Evolutionary conservation across 306 rosid species (phyloP), one percentile per base, ranked within the genome.

Genomic region (Vicia sativa): DNA sequence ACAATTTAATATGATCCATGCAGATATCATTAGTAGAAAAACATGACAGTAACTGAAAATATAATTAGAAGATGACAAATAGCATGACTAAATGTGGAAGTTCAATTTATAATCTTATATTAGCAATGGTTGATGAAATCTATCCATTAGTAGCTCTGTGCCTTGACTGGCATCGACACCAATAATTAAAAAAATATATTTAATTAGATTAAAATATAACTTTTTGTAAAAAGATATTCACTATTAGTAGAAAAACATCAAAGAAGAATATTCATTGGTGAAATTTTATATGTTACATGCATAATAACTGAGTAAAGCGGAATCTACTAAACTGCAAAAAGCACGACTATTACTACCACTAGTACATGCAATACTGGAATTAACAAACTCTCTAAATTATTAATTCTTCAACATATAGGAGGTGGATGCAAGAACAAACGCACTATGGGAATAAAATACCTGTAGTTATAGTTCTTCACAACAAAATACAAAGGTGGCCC

Each of bases 401-500:
- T 52, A 42, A 42, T 64, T 64, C 48, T 38, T 54, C 68, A 39
- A 50, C 49, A 59, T 48, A 60, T 52, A 73, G 57, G 65, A 73
- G 52, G 65, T 18, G 26, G 55, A 42, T 38, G 41, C 38, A 59
- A 37, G 11, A 14, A 61, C 55, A 57, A 25, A 29, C 19, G 23
- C 63, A 49, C 10, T 54, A 68, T 48, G 31, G 23, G 28, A 42
- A 52, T 52, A 67, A 53, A 74, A 68, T 83, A 90, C 97, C 99
- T 93, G 76, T 93, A 90, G 65, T 93, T 93, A 69, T 85, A 90
- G 83, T 88, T 93, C 89, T 93, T 93, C 60, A 90, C 97, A 70
- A 93, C 92, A 72, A 93, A 93, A 80, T 93, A 93, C 55, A 93
- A 67, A 26, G 99, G 99, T 9, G 97, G 96, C 72, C 99, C 99